Base-by-base conservation (phyloP, 139 green algal species). In the Chlamydomonas sp. region DNA sequence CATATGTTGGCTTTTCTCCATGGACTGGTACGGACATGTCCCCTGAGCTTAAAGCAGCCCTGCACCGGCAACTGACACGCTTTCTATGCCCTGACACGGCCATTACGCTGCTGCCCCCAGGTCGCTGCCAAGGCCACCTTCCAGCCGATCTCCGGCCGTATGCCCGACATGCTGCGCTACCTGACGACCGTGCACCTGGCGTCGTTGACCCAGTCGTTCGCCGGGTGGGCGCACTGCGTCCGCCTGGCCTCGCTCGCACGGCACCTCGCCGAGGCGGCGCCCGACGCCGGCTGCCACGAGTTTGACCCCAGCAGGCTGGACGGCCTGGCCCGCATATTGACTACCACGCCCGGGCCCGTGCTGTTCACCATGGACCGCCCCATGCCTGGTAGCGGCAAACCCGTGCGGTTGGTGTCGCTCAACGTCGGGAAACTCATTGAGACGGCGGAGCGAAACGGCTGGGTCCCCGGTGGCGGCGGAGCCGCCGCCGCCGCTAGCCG, bases 161-260 rank as follows among this genome's bases (percentile, higher is more conserved):
- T 49, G 31, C 68, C 77, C 58, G 80, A 86, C 80, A 8, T 58
- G 7, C 60, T 86, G 58, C 80, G 80, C 68, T 59, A 59, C 17
- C 9, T 59, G 0, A 69, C 80, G 7, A 59, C 59, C 80, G 2
- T 4, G 0, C 80, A 79, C 59, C 80, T 86, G 7, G 58, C 80
- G 59, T 0, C 18, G 6, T 69, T 68, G 10, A 86, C 80, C 68
- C 68, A 59, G 57, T 63, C 80, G 18, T 78, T 86, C 59, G 80
- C 59, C 5, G 80, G 80, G 9, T 69, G 80, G 3, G 80, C 72
- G 68, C 80, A 86, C 69, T 86, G 80, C 80, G 18, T 78, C 9
- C 58, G 68, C 20, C 80, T 86, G 16, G 5, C 59, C 17, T 31
- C 58, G 2, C 68, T 86, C 68, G 68, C 68, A 1, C 80, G 68